These are phyloP conservation scores for Moesziomyces globuligerus DNA, from an alignment of 1,284 basidiomycete species.

Conservation along the genomic window DNA sequence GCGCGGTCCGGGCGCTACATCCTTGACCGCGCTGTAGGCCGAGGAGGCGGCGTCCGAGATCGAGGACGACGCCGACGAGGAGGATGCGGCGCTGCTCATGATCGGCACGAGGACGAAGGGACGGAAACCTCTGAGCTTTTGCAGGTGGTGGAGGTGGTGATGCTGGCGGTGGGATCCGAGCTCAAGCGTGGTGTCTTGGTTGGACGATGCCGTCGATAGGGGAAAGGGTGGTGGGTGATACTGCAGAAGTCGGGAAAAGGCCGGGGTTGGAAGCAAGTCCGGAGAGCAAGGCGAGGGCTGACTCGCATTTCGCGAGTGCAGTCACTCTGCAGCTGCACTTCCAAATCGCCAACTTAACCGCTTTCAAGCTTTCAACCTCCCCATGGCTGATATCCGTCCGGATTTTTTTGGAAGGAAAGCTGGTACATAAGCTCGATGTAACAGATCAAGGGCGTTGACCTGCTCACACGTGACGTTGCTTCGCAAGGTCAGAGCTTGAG, in stretches of 20 bases:
- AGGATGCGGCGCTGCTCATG: slow-evolving; percentile 29
- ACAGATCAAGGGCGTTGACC: neutral
- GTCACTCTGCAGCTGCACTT: slow-evolving; percentile 6
- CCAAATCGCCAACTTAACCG: neutral
- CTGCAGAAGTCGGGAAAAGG: neutral
- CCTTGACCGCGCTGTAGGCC: slow-evolving; percentile 34
- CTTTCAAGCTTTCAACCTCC: slow-evolving; percentile 12
- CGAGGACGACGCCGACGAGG: slow-evolving; percentile 17
- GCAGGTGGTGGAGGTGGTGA: neutral
- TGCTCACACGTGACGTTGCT: slow-evolving; percentile 25
- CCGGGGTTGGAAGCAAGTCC: slow-evolving; percentile 7
- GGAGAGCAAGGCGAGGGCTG: slow-evolving; percentile 7
- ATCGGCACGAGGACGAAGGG: neutral
- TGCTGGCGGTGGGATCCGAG: no score
- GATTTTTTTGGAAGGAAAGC: neutral
- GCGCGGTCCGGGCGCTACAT: slow-evolving; percentile 32
- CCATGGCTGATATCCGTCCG: neutral
- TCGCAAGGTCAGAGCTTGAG: no score
- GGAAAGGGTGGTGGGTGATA: no score
- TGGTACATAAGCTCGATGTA: neutral
- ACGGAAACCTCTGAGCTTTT: no score
- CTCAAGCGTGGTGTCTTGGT: no score
- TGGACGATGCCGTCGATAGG: no score
- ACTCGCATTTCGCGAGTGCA: slow-evolving; percentile 2
- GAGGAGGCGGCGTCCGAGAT: slow-evolving; percentile 29